These are phyloP conservation scores for Phylloporus sp. DNA, from an alignment of 1,284 basidiomycete genomes.

Conservation along the genomic window DNA sequence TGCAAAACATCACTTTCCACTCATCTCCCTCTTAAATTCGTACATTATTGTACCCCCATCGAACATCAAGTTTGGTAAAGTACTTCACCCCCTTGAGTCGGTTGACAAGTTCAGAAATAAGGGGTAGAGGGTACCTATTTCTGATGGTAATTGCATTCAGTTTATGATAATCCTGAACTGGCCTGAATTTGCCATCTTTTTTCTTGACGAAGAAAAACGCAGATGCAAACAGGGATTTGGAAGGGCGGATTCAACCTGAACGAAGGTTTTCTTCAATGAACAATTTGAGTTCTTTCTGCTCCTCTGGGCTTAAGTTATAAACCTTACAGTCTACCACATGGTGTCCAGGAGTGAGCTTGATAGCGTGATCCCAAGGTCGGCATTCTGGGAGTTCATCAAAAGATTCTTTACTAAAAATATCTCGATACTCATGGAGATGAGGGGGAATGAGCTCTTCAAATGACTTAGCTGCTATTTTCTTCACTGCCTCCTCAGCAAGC, in stretches of 20 bases:
- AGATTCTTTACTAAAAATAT: not conserved
- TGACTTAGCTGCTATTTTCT: no score
- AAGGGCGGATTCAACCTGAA: not conserved
- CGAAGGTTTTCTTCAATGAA: not conserved
- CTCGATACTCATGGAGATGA: not conserved
- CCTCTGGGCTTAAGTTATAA: not conserved
- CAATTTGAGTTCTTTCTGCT: not conserved
- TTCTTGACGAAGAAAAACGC: not conserved
- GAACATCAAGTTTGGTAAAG: not conserved
- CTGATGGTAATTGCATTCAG: not conserved
- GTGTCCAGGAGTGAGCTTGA: not conserved
- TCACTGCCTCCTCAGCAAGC: no score
- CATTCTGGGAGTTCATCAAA: not conserved
- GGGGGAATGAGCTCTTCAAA: not conserved
- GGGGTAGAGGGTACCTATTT: not conserved
- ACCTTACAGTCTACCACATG: not conserved
- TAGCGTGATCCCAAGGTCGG: not conserved
- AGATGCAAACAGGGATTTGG: not conserved
- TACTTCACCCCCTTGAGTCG: not conserved
- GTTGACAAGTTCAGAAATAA: not conserved
- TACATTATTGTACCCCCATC: not conserved
- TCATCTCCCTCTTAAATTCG: no score
- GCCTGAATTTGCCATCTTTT: not conserved
- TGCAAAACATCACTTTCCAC: no score
- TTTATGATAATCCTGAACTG: not conserved